Base-by-base conservation (phyloP, 768 basidiomycete species). In the Mycena venus region DNA sequence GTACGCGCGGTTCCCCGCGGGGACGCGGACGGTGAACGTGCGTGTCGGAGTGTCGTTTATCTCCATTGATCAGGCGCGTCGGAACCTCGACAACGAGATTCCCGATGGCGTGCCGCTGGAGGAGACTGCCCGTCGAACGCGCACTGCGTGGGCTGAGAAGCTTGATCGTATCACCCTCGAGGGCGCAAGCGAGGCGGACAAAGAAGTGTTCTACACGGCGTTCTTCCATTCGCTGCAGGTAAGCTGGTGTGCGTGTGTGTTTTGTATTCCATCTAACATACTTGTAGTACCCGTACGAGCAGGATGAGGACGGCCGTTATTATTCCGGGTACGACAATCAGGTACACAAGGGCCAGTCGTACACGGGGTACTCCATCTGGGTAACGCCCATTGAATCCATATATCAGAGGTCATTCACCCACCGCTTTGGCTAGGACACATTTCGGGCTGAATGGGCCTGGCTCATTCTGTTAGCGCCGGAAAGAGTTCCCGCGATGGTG, bases 311-410 rank as follows among this genome's bases (percentile, higher is more conserved):
- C 44, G 89, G 89, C 4, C 80, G 78, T 9, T 95, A 96, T 80
- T 96, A 93, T 81, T 95, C 94, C 8, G 95, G 90, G 0, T 95
- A 96, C 71, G 92, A 94, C 68, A 90, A 93, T 63, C 72, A 82
- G 8, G 82, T 95, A 0, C 93, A 94, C 60, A 79, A 88, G 32
- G 91, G 92, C 21, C 83, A 85, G n/a, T 94, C 93, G 0, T 95
- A 95, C 77, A 94, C 91, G 0, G 94, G 94, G 0, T 95, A 95
- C 79, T 94, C 94, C 0, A 94, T 91, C 73, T 94, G 94, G 94
- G 92, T 93, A n/a, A n/a, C n/a, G 69, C 9, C 87, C 27, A 59
- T 23, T 5, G 0, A 75, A 60, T 60, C 44, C 17, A 44, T n/a
- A 40, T 56, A 47, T 47, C 23, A 62, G 7, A 12, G 7, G 29